Conservation (phyloP, 495 filamentous ascomycete species). For the Pseudotulostoma volvatum region DNA sequence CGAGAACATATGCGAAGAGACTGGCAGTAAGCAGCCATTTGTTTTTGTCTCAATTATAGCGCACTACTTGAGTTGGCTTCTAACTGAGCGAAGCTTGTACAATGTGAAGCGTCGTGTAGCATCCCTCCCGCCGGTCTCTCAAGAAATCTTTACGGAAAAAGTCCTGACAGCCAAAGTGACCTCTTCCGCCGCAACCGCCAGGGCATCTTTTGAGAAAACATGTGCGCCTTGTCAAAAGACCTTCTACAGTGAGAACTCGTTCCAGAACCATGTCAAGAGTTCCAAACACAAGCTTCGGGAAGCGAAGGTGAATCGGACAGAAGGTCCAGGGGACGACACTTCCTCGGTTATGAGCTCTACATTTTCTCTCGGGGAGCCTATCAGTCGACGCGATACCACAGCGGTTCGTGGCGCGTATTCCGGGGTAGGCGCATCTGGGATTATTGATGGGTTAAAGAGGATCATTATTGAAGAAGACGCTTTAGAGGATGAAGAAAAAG, state of each 20-base stretch:
- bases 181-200: slow-evolving; percentile 67
- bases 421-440: slow-evolving; percentile 48
- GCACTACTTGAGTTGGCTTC: background rate
- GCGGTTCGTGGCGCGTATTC: slow-evolving; percentile 3
- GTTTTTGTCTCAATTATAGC: background rate
- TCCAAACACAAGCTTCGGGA: slow-evolving; percentile 72
- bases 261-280: slow-evolving; percentile 79
- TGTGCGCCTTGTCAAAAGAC: slow-evolving; percentile 78
- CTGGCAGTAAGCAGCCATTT: slow-evolving; percentile 82
- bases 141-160: slow-evolving; percentile 90
- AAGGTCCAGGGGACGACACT: slow-evolving; percentile 42
- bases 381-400: slow-evolving; percentile 25
- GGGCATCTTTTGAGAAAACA: slow-evolving; percentile 71
- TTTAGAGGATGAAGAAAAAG: slow-evolving; percentile 17
- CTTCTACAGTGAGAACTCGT: slow-evolving; percentile 92
- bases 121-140: slow-evolving; percentile 76
- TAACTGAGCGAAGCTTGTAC: slow-evolving; percentile 50
- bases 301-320: slow-evolving; percentile 21
- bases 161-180: slow-evolving; percentile 82
- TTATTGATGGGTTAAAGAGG: slow-evolving; percentile 66
- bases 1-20: slow-evolving; percentile 90
- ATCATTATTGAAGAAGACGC: slow-evolving; percentile 45
- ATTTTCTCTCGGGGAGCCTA: slow-evolving; percentile 75
- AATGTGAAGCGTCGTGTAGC: slow-evolving; percentile 94
- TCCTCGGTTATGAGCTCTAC: slow-evolving; percentile 81